Evolutionary conservation across 78 protist genomes (phyloP).

Genomic region (Dictyostelium discoideum): DNA sequence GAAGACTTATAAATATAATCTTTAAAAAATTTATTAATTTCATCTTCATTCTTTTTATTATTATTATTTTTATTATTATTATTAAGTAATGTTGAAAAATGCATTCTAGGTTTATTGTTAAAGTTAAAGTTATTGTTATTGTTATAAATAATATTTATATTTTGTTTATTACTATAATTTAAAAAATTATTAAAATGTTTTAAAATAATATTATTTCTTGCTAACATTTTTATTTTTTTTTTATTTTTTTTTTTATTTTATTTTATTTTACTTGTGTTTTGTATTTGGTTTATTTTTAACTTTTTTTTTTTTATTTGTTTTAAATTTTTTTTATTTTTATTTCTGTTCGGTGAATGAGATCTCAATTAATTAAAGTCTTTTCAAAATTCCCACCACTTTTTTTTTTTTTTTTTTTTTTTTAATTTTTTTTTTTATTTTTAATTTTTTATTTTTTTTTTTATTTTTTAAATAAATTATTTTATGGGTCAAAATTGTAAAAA

Average conservation of each 20-base stretch:
- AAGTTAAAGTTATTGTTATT: neutral
- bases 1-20: neutral
- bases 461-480: too few species aligned
- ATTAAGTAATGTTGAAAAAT: neutral
- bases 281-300: too few species aligned
- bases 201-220: neutral
- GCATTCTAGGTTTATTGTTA: neutral
- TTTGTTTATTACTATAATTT: neutral
- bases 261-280: neutral
- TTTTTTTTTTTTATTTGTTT: neutral
- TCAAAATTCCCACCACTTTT: neutral
- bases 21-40: slow-evolving; percentile 1
- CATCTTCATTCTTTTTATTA: neutral
- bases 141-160: neutral
- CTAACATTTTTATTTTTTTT: neutral
- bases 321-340: too few species aligned
- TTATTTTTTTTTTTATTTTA: neutral
- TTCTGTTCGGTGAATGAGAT: too few species aligned
- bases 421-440: too few species aligned
- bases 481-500: too few species aligned
- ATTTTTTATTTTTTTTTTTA: too few species aligned
- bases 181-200: neutral
- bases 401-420: too few species aligned
- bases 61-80: neutral
- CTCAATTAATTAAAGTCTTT: too few species aligned